A percentile compares a stretch with the other conserved stretches of the same genome.
These are phyloP conservation scores for Cladorrhinum samala DNA, from an alignment of 495 filamentous ascomycete species.

Conservation along the genomic window DNA sequence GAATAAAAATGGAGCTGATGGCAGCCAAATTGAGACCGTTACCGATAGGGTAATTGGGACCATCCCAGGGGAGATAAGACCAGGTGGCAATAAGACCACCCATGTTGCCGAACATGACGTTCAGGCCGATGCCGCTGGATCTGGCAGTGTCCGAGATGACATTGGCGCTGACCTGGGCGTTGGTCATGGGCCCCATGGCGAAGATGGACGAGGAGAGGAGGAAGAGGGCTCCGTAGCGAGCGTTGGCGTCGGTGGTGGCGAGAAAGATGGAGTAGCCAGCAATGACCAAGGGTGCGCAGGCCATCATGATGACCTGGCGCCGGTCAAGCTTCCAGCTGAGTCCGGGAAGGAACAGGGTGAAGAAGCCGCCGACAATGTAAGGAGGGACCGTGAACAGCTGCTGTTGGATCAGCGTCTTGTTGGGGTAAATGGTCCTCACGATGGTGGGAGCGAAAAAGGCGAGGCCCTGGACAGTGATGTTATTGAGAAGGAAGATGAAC, in stretches of 20 bases:
- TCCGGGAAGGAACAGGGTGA: slow-evolving; percentile 56
- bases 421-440: slow-evolving; percentile 60
- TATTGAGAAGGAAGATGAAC: slow-evolving; percentile 63
- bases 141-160: slow-evolving; percentile 66
- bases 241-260: slow-evolving; percentile 42
- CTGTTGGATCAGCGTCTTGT: slow-evolving; percentile 42
- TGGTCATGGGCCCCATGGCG: slow-evolving; percentile 58
- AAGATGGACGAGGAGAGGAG: slow-evolving; percentile 62
- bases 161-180: slow-evolving; percentile 61
- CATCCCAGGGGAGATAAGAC: slow-evolving; percentile 60
- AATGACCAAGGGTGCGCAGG: slow-evolving; percentile 52
- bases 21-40: slow-evolving; percentile 70
- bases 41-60: slow-evolving; percentile 63
- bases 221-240: slow-evolving; percentile 68
- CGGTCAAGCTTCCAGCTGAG: slow-evolving; percentile 55
- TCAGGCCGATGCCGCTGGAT: slow-evolving; percentile 53
- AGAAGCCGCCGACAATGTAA: slow-evolving; percentile 62
- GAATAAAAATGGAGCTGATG: slow-evolving; percentile 43
- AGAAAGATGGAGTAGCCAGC: slow-evolving; percentile 70
- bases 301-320: slow-evolving; percentile 59
- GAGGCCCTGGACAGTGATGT: slow-evolving; percentile 70
- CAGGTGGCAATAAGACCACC: slow-evolving; percentile 68
- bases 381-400: slow-evolving; percentile 65
- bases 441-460: slow-evolving; percentile 70
- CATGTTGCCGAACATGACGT: slow-evolving; percentile 66